Base-by-base conservation (phyloP, 768 basidiomycete species). In the Boletus pseudo-olivaceus region DNA sequence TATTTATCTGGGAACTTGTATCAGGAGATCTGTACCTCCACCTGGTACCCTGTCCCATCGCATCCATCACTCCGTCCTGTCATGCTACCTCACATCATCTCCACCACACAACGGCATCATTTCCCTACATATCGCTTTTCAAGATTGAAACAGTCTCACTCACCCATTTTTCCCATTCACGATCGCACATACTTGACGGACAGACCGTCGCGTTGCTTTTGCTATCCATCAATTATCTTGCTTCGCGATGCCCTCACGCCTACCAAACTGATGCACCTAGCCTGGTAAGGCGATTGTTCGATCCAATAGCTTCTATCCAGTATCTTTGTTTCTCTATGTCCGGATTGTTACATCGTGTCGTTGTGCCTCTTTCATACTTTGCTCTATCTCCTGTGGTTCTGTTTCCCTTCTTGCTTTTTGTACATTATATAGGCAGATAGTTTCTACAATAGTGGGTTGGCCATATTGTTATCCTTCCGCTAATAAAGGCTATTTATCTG, bases 391-490 rank as follows among this genome's bases (percentile, higher is more conserved):
- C 42, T 42, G 39, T 47, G 60, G 43, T 61, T 61, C 49, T 48
- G 48, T 46, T 41, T 54, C 58, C 37, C 65, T 43, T 67, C 54
- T 64, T 57, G 62, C 53, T 66, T 60, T 70, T 59, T 67, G 68
- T 70, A 71, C 66, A 72, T 72, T 74, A 73, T 71, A 74, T 72
- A 67, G 64, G 72, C 74, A 75, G 70, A 71, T 73, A 68, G 64
- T 75, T 72, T 75, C 72, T 80, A 76, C 74, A 69, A 67, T 75
- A 77, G 75, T 79, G 75, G 78, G 75, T 75, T 76, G 78, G 73
- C 73, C 77, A 71, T 82, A 82, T 80, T 74, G 74, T 82, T 83
- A 82, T 82, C 75, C 63, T 74, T 77, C 75, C 69, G 72, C 74
- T 82, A 82, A 82, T 82, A 74, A 73, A 75, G 63, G 67, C 69